Evolutionary conservation across 2,329 filamentous ascomycete species (phyloP), one percentile per base, ranked within the genome.

Genomic region (Exophiala bonariae): DNA sequence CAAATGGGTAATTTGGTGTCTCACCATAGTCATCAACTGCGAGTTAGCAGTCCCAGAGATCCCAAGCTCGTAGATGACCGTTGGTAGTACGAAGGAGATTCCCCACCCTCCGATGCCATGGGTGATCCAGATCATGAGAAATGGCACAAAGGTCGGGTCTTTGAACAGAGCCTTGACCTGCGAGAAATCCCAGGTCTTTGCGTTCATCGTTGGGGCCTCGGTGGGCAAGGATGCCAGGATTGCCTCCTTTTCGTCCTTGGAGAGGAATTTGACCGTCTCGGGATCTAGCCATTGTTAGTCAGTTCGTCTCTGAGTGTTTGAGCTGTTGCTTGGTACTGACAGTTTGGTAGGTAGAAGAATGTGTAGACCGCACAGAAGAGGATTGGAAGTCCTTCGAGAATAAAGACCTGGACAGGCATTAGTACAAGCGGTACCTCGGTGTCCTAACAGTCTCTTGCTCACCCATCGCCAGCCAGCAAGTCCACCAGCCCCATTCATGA

Each of bases 91-190:
- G 48, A 67, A 71, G 4, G 58, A 54, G 3, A 71, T 57, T 1
- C 69, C 68, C 42, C 69, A 71, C 2, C 68, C 68, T 10, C 68
- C 69, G 49, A 71, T 69, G 1, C 67, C 66, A 51, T 72, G 68
- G 4, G 61, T 63, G 33, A 72, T 66, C 68, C 68, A 72, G 49
- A 65, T 68, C 1, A 65, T 32, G 1, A 50, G 56, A 42, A 71
- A 70, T 2, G 64, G 64, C 32, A 66, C 67, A 16, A 67, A 52
- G 0, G 67, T 68, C 3, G 66, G 64, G 42, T 65, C 65, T 3
- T 44, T 54, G 9, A 70, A 48, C 0, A 70, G 54, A 7, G 31
- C 36, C 47, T 60, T 66, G 1, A 69, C 26, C 7, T 57, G 58
- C 4, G 33, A 37, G 38, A 59, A 61, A 41, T 67, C 28, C 28